phyloP scores from a whole-genome alignment of 2,329 filamentous ascomycete species.

The Emmonsiellopsis sp. region DNA sequence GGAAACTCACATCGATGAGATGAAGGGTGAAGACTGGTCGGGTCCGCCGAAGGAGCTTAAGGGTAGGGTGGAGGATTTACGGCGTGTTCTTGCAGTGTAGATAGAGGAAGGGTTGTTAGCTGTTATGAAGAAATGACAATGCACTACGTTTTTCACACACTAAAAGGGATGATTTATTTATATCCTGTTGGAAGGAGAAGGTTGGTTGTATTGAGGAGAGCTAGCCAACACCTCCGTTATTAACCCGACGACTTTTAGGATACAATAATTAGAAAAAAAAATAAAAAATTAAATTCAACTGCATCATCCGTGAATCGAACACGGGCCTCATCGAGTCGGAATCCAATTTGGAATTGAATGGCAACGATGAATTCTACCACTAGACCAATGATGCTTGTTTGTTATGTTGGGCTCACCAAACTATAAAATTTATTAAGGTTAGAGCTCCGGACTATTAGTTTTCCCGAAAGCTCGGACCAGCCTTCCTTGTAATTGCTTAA shows the following conservation, averaged over 20 bases:
- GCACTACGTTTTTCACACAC: background rate
- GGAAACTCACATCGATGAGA: conserved; percentile 21
- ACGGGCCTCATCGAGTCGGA: conserved; percentile 34
- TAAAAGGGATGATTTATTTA: background rate
- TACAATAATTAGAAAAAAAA: background rate
- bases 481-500: too few species aligned
- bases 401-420: too few species aligned
- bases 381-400: conserved; percentile 1
- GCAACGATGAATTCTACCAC: conserved; percentile 5
- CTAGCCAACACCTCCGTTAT: too few species aligned
- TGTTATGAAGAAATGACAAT: background rate
- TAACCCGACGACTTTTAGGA: too few species aligned
- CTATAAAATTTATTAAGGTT: too few species aligned
- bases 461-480: background rate
- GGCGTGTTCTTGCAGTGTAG: background rate
- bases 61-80: conserved; percentile 19
- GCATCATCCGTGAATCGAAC: conserved; percentile 41
- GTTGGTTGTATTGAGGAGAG: too few species aligned
- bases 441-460: background rate
- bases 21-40: conserved; percentile 29
- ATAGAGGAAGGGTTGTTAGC: background rate
- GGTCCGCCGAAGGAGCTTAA: conserved; percentile 26
- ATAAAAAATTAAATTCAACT: conserved; percentile 7
- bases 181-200: too few species aligned
- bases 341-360: background rate